Conservation (phyloP, 2,329 filamentous ascomycete genomes). For the Pseudogymnoascus sp. region DNA sequence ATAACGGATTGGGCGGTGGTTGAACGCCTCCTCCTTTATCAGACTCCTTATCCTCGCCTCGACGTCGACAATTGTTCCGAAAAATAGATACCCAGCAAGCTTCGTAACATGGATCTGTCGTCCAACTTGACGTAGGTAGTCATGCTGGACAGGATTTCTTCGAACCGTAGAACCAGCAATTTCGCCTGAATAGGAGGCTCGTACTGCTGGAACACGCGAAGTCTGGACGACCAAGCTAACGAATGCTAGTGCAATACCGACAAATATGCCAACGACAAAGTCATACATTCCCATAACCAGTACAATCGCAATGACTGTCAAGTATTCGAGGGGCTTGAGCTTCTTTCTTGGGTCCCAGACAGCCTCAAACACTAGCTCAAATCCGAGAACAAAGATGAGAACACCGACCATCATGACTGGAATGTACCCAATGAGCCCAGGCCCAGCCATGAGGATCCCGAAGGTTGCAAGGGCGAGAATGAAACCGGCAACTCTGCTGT, state of each 20-base stretch:
- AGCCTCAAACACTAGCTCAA: slow-evolving; percentile 84
- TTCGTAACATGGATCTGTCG: slow-evolving; percentile 87
- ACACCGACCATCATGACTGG: slow-evolving; percentile 95
- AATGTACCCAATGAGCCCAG: slow-evolving; percentile 83
- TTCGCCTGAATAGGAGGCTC: slow-evolving; percentile 82
- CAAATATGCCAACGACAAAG: slow-evolving; percentile 87
- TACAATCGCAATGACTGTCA: slow-evolving; percentile 84
- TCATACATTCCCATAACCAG: slow-evolving; percentile 95
- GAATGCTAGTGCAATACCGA: slow-evolving; percentile 87
- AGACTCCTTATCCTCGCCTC: slow-evolving; percentile 78
- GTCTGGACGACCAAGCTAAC: slow-evolving; percentile 86
- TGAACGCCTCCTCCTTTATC: slow-evolving; percentile 75
- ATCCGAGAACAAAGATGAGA: slow-evolving; percentile 88
- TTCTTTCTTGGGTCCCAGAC: slow-evolving; percentile 84
- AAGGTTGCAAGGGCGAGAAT: slow-evolving; percentile 75
- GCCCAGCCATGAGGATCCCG: slow-evolving; percentile 76
- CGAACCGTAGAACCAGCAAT: slow-evolving; percentile 88
- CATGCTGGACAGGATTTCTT: slow-evolving; percentile 79
- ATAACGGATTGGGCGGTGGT: slow-evolving; percentile 72
- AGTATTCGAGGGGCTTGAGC: slow-evolving; percentile 76
- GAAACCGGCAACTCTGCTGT: slow-evolving; percentile 76
- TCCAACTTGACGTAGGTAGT: slow-evolving; percentile 78
- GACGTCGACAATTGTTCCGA: slow-evolving; percentile 92
- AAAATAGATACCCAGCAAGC: slow-evolving; percentile 92
- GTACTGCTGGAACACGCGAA: slow-evolving; percentile 78